Percentiles rank a stretch among this genome's conserved stretches.
These are phyloP conservation scores for Saccharomycopsis hybrid DNA, from an alignment of 1,139 yeast genomes.

Conservation along the genomic window DNA sequence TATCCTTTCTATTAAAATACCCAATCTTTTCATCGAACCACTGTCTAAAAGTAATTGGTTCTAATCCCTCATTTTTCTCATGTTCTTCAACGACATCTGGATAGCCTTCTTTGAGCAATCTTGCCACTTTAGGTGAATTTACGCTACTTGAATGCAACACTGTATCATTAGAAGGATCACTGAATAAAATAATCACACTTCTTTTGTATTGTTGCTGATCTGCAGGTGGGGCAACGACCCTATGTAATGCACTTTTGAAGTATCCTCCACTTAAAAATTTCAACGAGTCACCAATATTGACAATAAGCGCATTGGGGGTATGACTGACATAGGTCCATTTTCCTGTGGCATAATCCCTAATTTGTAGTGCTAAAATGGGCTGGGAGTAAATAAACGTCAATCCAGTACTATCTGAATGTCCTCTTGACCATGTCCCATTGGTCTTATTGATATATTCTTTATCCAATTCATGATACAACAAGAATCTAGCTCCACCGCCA, in stretches of 20 bases:
- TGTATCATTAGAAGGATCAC: conserved; percentile 32
- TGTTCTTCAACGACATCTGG: no score
- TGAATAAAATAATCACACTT: conserved; percentile 40
- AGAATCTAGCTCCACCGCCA: conserved; percentile 38
- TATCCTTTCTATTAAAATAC: no score
- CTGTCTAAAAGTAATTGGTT: no score
- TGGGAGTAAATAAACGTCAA: conserved; percentile 39
- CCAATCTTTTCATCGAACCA: no score
- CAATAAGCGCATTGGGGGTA: conserved; percentile 39
- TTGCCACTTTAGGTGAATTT: conserved; percentile 33
- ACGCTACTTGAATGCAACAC: conserved; percentile 38
- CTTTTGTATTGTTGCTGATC: conserved; percentile 37
- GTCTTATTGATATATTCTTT: conserved; percentile 26
- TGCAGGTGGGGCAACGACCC: conserved; percentile 41
- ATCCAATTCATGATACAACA: conserved; percentile 34
- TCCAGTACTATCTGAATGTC: conserved; percentile 39
- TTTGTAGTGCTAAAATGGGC: conserved; percentile 37
- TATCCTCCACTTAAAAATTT: conserved; percentile 44
- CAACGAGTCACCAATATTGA: conserved; percentile 44
- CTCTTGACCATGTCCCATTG: conserved; percentile 37
- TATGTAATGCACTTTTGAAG: conserved; percentile 41
- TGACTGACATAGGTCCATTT: conserved; percentile 44
- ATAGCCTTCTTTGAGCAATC: conserved; percentile 30
- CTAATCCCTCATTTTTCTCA: no score
- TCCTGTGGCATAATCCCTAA: conserved; percentile 39